Evolutionary conservation across 371 early-diverging fungal species (phyloP).

Genomic region (Mucor lusitanicus): DNA sequence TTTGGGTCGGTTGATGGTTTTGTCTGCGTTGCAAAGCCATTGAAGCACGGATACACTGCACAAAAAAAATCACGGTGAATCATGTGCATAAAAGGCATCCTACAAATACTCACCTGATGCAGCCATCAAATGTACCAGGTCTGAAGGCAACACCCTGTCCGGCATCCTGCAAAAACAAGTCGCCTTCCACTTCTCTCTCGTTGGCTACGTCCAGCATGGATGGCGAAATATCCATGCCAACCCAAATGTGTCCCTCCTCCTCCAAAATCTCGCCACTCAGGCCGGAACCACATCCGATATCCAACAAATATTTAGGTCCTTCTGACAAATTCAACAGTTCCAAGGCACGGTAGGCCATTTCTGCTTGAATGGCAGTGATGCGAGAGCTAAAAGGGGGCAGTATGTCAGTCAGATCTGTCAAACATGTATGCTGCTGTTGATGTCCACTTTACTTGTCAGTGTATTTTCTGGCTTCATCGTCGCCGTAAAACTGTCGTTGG

Average conservation of each 20-base stretch:
- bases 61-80: not conserved
- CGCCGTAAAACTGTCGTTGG: slow-evolving; percentile 76
- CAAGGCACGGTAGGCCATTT: slow-evolving; percentile 91
- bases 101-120: slow-evolving; percentile 67
- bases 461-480: slow-evolving; percentile 93
- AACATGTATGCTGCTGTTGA: not conserved
- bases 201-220: slow-evolving; percentile 89
- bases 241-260: slow-evolving; percentile 94
- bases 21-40: slow-evolving; percentile 99
- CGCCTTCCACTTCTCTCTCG: slow-evolving; percentile 88
- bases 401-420: not conserved
- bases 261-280: slow-evolving; percentile 94
- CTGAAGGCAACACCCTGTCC: slow-evolving; percentile 95
- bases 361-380: slow-evolving; percentile 90
- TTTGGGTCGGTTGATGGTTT: slow-evolving; percentile 79
- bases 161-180: slow-evolving; percentile 94
- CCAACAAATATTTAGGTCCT: slow-evolving; percentile 65
- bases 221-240: slow-evolving; percentile 95
- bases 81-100: not conserved
- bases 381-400: slow-evolving; percentile 66
- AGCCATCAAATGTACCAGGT: slow-evolving; percentile 98
- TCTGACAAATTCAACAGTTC: slow-evolving; percentile 87
- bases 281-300: slow-evolving; percentile 57
- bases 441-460: slow-evolving; percentile 77
- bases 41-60: slow-evolving; percentile 95